A percentile compares a stretch with the other conserved stretches of the same genome.
Evolutionary conservation across 2,329 filamentous ascomycete species (phyloP).

Genomic region (Diaporthe sp.): DNA sequence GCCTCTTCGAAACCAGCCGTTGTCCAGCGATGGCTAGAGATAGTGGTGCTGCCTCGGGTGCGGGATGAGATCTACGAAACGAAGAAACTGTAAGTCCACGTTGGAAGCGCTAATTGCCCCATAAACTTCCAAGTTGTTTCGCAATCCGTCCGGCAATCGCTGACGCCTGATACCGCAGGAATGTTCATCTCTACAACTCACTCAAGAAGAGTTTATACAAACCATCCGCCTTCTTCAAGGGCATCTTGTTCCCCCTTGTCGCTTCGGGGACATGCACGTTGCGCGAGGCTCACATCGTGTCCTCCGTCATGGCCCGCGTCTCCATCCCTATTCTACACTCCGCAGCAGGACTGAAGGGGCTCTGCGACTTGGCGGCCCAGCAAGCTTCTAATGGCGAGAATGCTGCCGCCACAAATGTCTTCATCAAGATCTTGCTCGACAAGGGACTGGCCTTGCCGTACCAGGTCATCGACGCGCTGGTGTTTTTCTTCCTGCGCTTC

Average conservation of each 20-base stretch:
- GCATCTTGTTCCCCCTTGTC: slow-evolving; percentile 90
- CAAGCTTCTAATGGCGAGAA: slow-evolving; percentile 87
- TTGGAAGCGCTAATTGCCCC: background rate
- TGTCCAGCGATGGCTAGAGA: slow-evolving; percentile 87
- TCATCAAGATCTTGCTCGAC: slow-evolving; percentile 91
- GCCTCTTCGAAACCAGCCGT: slow-evolving; percentile 83
- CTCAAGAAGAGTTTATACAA: slow-evolving; percentile 95
- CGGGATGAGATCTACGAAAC: slow-evolving; percentile 93
- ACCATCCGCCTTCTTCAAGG: slow-evolving; percentile 96
- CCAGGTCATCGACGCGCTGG: slow-evolving; percentile 92
- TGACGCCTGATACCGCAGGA: background rate
- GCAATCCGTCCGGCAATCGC: background rate
- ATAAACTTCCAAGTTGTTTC: background rate
- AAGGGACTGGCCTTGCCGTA: slow-evolving; percentile 98
- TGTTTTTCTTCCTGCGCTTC: slow-evolving; percentile 97
- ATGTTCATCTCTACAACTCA: slow-evolving; percentile 89
- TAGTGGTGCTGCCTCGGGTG: slow-evolving; percentile 88
- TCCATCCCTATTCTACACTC: slow-evolving; percentile 93
- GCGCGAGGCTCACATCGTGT: slow-evolving; percentile 91
- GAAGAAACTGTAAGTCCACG: slow-evolving; percentile 80
- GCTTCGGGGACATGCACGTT: slow-evolving; percentile 88
- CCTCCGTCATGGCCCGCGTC: slow-evolving; percentile 84
- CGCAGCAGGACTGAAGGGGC: slow-evolving; percentile 87
- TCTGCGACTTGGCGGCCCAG: slow-evolving; percentile 94
- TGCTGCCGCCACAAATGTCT: slow-evolving; percentile 92